Evolutionary conservation across 768 basidiomycete species (phyloP).

Genomic region (Paxillus rubicundulus): DNA sequence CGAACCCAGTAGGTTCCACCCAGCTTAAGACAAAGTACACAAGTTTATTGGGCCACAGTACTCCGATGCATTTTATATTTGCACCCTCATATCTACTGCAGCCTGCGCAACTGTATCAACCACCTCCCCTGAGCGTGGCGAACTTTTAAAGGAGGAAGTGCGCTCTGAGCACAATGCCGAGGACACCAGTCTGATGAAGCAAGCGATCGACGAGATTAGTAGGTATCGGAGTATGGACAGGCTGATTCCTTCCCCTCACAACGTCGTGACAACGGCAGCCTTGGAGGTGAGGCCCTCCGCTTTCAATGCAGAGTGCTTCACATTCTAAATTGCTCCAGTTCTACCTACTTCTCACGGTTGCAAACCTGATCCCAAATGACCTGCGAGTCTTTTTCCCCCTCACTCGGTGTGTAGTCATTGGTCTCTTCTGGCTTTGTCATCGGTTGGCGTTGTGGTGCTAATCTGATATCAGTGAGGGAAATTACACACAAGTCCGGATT

Average conservation of each 20-base stretch:
- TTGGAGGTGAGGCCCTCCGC: conserved; percentile 66
- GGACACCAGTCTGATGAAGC: conserved; percentile 67
- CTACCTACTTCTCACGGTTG: conserved; percentile 71
- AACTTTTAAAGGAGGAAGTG: conserved; percentile 67
- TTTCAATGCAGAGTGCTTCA: background rate
- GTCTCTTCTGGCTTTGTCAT: background rate
- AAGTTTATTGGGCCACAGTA: conserved; percentile 49
- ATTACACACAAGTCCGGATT: conserved; percentile 86
- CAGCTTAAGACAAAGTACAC: background rate
- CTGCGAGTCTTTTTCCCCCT: conserved; percentile 79
- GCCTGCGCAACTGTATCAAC: conserved; percentile 77
- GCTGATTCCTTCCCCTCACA: conserved; percentile 91
- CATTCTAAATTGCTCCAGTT: conserved; percentile 48
- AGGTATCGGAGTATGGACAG: conserved; percentile 94
- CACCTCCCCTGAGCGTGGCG: conserved; percentile 76
- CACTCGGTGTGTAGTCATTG: conserved; percentile 61
- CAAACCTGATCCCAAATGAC: conserved; percentile 76
- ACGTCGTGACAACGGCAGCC: conserved; percentile 87
- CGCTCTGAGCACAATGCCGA: conserved; percentile 65
- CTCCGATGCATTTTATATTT: conserved; percentile 89
- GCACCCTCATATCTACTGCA: conserved; percentile 78
- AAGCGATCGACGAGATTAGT: conserved; percentile 79
- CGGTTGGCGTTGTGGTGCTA: conserved; percentile 1
- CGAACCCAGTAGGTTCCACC: conserved; percentile 65
- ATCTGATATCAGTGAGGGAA: conserved; percentile 70